Percentiles rank a stretch among this genome's conserved stretches.
phyloP scores from a whole-genome alignment of 2,329 filamentous ascomycete species.

The Microcera coccophila region DNA sequence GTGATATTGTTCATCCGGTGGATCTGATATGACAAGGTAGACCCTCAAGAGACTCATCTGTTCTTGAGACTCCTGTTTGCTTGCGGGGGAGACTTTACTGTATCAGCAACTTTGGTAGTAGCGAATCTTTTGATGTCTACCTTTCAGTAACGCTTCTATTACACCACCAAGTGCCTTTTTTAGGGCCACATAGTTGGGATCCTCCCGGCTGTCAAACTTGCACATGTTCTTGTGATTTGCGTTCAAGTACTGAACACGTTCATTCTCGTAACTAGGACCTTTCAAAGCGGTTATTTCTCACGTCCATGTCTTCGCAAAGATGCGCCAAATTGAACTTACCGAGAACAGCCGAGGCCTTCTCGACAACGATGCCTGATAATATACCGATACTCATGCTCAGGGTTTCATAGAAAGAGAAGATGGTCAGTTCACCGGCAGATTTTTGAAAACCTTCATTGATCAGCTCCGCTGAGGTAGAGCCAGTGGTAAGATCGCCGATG shows the following conservation, averaged over 20 bases:
- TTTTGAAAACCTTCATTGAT: no score
- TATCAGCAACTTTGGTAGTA: no score
- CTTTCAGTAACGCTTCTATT: neutral
- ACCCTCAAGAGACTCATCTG: no score
- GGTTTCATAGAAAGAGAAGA: no score
- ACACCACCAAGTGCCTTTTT: conserved; percentile 18
- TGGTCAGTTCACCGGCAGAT: no score
- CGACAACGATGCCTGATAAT: conserved; percentile 20
- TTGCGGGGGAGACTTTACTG: no score
- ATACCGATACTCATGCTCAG: conserved; percentile 15
- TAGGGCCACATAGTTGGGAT: conserved; percentile 26
- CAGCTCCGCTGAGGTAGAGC: no score
- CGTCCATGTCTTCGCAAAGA: neutral
- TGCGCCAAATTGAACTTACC: conserved; percentile 13
- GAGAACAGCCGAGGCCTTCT: conserved; percentile 32
- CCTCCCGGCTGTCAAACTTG: conserved; percentile 27
- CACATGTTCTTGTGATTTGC: conserved; percentile 32
- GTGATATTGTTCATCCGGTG: no score
- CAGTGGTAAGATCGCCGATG: no score
- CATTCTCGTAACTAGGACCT: conserved; percentile 15
- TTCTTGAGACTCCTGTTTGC: no score
- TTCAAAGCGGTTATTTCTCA: neutral
- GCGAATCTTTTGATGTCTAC: no score
- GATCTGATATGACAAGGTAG: no score
- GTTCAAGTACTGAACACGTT: conserved; percentile 23